These are phyloP conservation scores for Primulina huaijiensis DNA, from an alignment of 257 asterid genomes.

Conservation along the genomic window DNA sequence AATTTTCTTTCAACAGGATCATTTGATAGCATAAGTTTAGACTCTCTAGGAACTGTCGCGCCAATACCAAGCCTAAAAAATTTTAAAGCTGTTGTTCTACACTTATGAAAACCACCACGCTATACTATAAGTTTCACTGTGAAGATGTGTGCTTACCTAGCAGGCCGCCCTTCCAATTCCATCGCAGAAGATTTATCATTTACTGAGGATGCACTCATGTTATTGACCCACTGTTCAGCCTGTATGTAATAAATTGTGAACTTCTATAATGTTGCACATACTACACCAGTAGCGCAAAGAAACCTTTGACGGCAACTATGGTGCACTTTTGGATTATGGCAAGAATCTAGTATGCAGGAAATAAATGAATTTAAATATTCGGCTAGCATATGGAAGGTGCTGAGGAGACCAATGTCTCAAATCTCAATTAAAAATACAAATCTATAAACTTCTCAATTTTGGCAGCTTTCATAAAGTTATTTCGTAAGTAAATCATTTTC, in stretches of 20 bases:
- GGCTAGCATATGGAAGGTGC: not conserved
- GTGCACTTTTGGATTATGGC: not conserved
- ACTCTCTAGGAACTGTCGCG: constrained; percentile 60
- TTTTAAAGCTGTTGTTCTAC: constrained; percentile 12
- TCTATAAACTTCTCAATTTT: too few relatives aligned
- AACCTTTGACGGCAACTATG: not conserved
- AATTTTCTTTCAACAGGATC: constrained; percentile 65
- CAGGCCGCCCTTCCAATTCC: constrained; percentile 1
- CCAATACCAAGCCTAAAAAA: constrained; percentile 82
- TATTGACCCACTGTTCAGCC: not conserved
- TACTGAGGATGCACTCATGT: not conserved
- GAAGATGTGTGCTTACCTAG: not conserved
- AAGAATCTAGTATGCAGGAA: not conserved
- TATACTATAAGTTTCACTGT: constrained; percentile 16
- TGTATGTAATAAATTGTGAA: too few relatives aligned
- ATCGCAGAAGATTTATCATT: not conserved
- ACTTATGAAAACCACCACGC: constrained; percentile 2
- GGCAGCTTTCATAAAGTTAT: not conserved
- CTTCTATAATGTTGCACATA: not conserved
- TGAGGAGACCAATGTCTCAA: not conserved
- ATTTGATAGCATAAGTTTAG: constrained; percentile 38
- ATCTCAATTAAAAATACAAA: too few relatives aligned
- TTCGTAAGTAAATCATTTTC: not conserved
- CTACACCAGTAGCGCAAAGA: not conserved
- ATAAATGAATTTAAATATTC: not conserved